Base-by-base conservation (phyloP, 192 early-diverging fungal species). In the Linnemannia elongata region DNA sequence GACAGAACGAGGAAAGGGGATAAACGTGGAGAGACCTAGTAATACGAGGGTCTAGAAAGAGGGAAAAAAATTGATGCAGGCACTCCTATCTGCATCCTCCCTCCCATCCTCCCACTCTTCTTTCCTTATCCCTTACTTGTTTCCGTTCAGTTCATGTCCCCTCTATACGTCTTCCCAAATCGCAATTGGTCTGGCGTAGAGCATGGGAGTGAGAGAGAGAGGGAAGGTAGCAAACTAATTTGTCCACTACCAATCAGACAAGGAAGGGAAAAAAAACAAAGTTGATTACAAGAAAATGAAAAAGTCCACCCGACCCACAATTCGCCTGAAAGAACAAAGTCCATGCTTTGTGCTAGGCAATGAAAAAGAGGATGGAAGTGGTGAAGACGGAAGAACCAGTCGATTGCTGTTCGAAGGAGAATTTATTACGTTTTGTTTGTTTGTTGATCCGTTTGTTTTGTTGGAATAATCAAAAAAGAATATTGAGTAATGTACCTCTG, bases 291-390 rank as follows among this genome's bases (percentile, higher is more conserved):
- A 33, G 24, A 15, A 66, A 33, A 33, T 57, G 27, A 66, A 66
- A 66, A 66, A 66, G 60, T 66, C 60, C 60, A 66, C 30, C 60
- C 10, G 60, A 66, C 60, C 52, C 60, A 66, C 30, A 66, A 33
- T 30, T 33, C 12, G 30, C 60, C 60, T 66, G n/a, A 66, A 66
- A 66, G 60, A 66, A 66, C 55, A 55, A 4, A 18, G 38, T 3
- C 38, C 38, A 39, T 39, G n/a, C n/a, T 39, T 39, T 39, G 38
- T 39, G 38, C 38, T 39, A 44, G 49, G 49, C 4, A 3, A 6
- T 52, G 3, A 15, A 18, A 52, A 17, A 33, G 30, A 30, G n/a
- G 27, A 15, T 3, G 57, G 27, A 2, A 30, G 3, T 10, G 5
- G 30, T 33, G 13, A 66, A 24, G 60, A 33, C 10, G 55, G 55